A percentile compares a stretch with the other conserved stretches of the same genome.
Evolutionary conservation across 2,329 filamentous ascomycete species (phyloP).

Genomic region (Aspergillus pseudoviridinutans): DNA sequence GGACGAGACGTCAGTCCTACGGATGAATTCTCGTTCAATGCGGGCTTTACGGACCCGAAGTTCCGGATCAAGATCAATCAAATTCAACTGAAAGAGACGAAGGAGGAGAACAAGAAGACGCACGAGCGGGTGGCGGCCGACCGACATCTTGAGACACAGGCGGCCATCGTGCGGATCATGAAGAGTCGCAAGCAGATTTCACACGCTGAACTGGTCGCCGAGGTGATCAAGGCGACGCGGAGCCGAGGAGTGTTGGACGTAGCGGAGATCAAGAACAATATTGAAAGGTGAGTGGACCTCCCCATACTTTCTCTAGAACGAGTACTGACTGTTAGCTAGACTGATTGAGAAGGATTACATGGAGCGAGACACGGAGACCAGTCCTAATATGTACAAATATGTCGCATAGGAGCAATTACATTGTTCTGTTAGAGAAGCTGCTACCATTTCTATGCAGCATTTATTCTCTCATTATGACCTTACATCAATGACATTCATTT

Average conservation of each 20-base stretch:
- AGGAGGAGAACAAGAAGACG: slow-evolving; percentile 89
- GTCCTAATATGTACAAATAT: slow-evolving; percentile 61
- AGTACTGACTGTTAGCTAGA: slow-evolving; percentile 41
- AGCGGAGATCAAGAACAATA: slow-evolving; percentile 90
- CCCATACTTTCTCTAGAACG: background rate
- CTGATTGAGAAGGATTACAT: slow-evolving; percentile 93
- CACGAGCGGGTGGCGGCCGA: slow-evolving; percentile 87
- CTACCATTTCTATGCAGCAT: background rate
- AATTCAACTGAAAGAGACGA: slow-evolving; percentile 94
- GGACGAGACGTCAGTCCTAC: slow-evolving; percentile 71
- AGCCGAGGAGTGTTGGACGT: slow-evolving; percentile 81
- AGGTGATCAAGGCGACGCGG: slow-evolving; percentile 88
- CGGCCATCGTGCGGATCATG: slow-evolving; percentile 94
- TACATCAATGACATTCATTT: background rate
- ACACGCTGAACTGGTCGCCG: slow-evolving; percentile 81
- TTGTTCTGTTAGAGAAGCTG: too few relatives aligned
- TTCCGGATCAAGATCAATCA: slow-evolving; percentile 97
- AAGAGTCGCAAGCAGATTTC: slow-evolving; percentile 86
- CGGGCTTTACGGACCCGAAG: slow-evolving; percentile 71
- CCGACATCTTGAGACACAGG: slow-evolving; percentile 92
- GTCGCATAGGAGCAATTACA: slow-evolving; percentile 49
- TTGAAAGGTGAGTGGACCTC: slow-evolving; percentile 70
- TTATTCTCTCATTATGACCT: background rate
- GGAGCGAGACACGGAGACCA: slow-evolving; percentile 64
- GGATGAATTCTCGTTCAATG: slow-evolving; percentile 83